These are phyloP conservation scores for Sclerotinia spermophila DNA, from an alignment of 2,329 filamentous ascomycete species.

Conservation along the genomic window DNA sequence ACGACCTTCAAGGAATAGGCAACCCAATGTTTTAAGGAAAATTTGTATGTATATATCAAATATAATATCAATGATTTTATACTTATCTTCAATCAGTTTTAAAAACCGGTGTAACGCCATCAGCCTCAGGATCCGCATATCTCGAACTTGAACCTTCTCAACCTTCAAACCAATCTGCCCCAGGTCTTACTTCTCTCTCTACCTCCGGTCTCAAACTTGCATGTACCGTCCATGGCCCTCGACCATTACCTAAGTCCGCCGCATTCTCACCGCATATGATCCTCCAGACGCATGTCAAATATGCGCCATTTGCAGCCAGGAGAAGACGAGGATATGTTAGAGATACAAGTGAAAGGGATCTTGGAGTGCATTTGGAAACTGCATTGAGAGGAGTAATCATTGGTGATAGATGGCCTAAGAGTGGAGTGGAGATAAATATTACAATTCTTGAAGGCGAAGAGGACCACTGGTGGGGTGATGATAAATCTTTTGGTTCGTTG, in stretches of 20 bases:
- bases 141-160: slow-evolving; percentile 57
- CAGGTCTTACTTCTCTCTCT: slow-evolving; percentile 44
- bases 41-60: slow-evolving; percentile 63
- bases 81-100: slow-evolving; percentile 55
- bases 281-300: slow-evolving; percentile 91
- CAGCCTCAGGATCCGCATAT: slow-evolving; percentile 90
- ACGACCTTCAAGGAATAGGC: slow-evolving; percentile 54
- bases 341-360: slow-evolving; percentile 80
- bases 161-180: slow-evolving; percentile 47
- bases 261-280: slow-evolving; percentile 91
- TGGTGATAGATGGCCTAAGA: slow-evolving; percentile 97
- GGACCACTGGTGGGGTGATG: slow-evolving; percentile 63
- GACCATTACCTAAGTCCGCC: slow-evolving; percentile 82
- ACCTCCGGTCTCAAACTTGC: slow-evolving; percentile 75
- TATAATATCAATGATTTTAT: neutral
- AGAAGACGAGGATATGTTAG: slow-evolving; percentile 80
- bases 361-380: slow-evolving; percentile 87
- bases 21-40: slow-evolving; percentile 71
- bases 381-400: slow-evolving; percentile 86
- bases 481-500: slow-evolving; percentile 46
- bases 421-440: slow-evolving; percentile 89
- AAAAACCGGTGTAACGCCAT: slow-evolving; percentile 87
- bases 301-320: slow-evolving; percentile 87
- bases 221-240: slow-evolving; percentile 89
- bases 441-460: slow-evolving; percentile 93